Evolutionary conservation across 164 flowering plant genomes (phyloP).

Genomic region (Vitis amurensis): DNA sequence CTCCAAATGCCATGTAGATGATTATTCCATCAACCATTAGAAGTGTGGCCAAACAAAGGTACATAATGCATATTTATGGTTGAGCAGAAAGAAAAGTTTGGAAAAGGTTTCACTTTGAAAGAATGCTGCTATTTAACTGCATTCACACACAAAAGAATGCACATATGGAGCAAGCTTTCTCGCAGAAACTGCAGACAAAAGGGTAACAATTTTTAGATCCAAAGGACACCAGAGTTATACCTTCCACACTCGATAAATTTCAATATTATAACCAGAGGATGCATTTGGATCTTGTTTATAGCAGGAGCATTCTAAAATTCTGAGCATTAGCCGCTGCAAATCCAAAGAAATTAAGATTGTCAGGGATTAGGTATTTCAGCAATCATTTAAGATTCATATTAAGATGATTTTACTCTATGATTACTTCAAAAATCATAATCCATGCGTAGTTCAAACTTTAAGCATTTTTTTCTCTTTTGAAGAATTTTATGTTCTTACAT

Average conservation of each 20-base stretch:
- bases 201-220: not conserved
- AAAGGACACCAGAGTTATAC: conserved; percentile 25
- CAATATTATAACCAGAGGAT: conserved; percentile 11
- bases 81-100: too few relatives aligned
- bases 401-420: too few relatives aligned
- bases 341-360: not conserved
- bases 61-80: too few relatives aligned
- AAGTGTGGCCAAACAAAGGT: too few relatives aligned
- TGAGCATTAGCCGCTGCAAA: conserved; percentile 64
- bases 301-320: conserved; percentile 33
- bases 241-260: conserved; percentile 52
- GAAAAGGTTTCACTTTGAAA: too few relatives aligned
- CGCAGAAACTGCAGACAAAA: not conserved
- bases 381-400: too few relatives aligned
- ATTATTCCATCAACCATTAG: too few relatives aligned
- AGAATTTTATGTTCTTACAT: not conserved
- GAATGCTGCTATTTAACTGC: too few relatives aligned
- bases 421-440: not conserved
- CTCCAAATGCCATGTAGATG: too few relatives aligned
- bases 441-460: not conserved
- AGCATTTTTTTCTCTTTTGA: not conserved
- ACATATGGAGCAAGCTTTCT: not conserved
- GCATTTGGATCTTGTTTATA: conserved; percentile 16
- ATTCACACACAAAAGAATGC: too few relatives aligned
- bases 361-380: not conserved